phyloP scores from a whole-genome alignment of 331 rosid species.

The Acacia concinna region DNA sequence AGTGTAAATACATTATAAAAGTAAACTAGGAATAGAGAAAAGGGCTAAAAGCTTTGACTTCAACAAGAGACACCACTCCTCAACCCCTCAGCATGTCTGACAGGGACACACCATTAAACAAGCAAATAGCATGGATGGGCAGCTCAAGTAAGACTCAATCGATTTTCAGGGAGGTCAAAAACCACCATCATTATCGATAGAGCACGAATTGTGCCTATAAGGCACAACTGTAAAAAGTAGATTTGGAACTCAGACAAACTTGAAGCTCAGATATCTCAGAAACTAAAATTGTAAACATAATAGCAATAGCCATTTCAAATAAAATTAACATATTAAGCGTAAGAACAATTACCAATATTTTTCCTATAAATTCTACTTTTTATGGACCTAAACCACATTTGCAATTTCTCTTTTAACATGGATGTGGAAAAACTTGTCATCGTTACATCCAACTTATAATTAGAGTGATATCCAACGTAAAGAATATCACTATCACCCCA shows the following conservation, averaged over 20 bases:
- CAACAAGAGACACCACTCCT: neutral
- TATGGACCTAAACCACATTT: constrained; percentile 2
- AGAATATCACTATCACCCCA: neutral
- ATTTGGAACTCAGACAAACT: neutral
- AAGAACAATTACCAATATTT: neutral
- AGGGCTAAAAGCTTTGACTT: neutral
- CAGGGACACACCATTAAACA: neutral
- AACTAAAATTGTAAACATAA: neutral
- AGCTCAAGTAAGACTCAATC: constrained; percentile 14
- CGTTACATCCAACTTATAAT: neutral
- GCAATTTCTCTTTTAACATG: neutral
- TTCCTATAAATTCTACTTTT: neutral
- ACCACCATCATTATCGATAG: neutral
- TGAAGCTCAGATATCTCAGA: neutral
- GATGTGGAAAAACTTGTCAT: neutral
- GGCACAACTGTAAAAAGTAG: neutral
- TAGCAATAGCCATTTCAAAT: neutral
- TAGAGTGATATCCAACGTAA: neutral
- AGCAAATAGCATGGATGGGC: neutral
- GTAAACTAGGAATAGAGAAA: constrained; percentile 3
- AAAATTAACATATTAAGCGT: neutral
- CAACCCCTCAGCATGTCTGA: neutral
- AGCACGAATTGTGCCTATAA: neutral
- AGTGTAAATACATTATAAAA: constrained; percentile 28
- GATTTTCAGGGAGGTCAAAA: neutral